phyloP scores from a whole-genome alignment of 352 stramenopile genomes.

The Phytophthora chlamydospora region DNA sequence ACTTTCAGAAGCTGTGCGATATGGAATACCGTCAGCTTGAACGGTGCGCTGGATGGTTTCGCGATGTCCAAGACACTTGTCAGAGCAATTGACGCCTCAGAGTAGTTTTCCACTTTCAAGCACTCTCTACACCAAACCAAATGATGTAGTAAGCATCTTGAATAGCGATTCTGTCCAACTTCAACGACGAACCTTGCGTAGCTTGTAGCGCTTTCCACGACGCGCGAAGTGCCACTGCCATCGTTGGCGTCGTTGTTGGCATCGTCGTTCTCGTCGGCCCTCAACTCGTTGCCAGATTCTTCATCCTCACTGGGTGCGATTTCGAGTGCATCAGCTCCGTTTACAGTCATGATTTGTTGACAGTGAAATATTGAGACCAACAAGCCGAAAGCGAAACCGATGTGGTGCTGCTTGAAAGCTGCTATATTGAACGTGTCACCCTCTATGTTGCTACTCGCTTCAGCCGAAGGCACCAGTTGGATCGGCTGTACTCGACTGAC shows the following conservation, averaged over 20 bases:
- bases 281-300: neutral
- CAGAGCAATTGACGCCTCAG: constrained; percentile 49
- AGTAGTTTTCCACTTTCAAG: constrained; percentile 44
- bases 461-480: constrained; percentile 79
- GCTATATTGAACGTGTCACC: neutral
- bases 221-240: constrained; percentile 21
- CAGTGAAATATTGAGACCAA: neutral
- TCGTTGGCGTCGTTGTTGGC: constrained; percentile 7
- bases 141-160: neutral
- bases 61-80: constrained; percentile 51
- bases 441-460: constrained; percentile 30
- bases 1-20: constrained; percentile 48
- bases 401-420: neutral
- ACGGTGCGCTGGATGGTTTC: constrained; percentile 31
- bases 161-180: neutral
- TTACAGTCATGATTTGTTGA: neutral
- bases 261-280: neutral
- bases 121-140: constrained; percentile 40
- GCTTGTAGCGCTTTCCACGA: constrained; percentile 24
- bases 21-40: constrained; percentile 43
- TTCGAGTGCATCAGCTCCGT: neutral
- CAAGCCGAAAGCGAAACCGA: constrained; percentile 11
- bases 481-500: constrained; percentile 75
- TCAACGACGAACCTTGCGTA: constrained; percentile 27
- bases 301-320: neutral